Conservation (phyloP, 2,329 filamentous ascomycete genomes). For the Fusarium sp. region DNA sequence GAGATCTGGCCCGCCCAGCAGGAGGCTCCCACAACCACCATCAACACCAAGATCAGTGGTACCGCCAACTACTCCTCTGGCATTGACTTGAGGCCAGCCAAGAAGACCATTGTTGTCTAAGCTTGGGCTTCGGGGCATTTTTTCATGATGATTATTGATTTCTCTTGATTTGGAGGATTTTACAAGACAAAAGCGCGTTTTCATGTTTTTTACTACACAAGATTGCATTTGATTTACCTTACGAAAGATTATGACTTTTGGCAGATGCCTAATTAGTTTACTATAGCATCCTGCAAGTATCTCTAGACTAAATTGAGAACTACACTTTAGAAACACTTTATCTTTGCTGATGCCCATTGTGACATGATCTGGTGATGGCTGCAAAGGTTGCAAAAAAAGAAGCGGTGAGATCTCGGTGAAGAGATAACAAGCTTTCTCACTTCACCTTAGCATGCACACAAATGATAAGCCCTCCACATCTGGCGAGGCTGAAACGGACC, state of each 20-base stretch:
- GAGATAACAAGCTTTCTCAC: constrained; percentile 15
- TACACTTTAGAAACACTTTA: constrained; percentile 7
- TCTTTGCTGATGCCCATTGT: background rate
- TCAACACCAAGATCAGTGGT: constrained; percentile 37
- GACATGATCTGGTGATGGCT: constrained; percentile 2
- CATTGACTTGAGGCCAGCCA: constrained; percentile 49
- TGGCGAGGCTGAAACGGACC: constrained; percentile 17
- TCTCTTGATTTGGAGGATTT: constrained; percentile 16
- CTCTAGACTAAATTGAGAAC: constrained; percentile 26
- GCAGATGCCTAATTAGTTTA: constrained; percentile 30
- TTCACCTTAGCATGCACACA: background rate
- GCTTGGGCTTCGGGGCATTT: background rate
- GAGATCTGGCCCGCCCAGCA: constrained; percentile 66
- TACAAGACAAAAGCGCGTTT: constrained; percentile 34
- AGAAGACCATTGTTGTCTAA: constrained; percentile 39
- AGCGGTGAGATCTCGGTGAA: constrained; percentile 24
- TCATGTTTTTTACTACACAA: constrained; percentile 24
- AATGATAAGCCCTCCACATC: constrained; percentile 18
- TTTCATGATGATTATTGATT: background rate
- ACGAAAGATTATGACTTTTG: constrained; percentile 23
- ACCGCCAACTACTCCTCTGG: constrained; percentile 51
- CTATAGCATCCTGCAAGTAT: constrained; percentile 21
- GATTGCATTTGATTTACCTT: constrained; percentile 37
- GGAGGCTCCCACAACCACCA: constrained; percentile 45
- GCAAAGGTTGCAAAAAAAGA: background rate